Percentiles rank a stretch among this genome's conserved stretches.
These are phyloP conservation scores for Schizochytrium sp. DNA, from an alignment of 108 stramenopile species.

Conservation along the genomic window DNA sequence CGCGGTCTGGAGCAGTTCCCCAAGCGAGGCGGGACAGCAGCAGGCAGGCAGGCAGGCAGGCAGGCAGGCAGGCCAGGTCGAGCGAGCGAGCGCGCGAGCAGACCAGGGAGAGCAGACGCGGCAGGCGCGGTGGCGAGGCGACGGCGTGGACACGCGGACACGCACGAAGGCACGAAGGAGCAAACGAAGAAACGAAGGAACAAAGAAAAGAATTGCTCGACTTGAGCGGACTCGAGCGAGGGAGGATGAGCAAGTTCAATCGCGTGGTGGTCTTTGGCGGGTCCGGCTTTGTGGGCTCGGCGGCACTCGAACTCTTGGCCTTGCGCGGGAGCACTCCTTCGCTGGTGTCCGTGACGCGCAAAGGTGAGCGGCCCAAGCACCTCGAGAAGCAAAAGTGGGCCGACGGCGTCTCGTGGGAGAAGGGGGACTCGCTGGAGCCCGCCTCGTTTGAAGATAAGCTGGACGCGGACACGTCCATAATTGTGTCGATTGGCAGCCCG, in stretches of 20 bases:
- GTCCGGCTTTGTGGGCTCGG: background rate
- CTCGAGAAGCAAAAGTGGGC: background rate
- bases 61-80: background rate
- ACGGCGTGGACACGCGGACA: background rate
- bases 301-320: background rate
- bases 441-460: background rate
- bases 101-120: too few species aligned
- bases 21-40: background rate
- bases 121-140: background rate
- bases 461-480: background rate
- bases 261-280: background rate
- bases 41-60: background rate
- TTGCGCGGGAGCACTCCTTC: background rate
- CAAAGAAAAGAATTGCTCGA: background rate
- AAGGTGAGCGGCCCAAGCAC: background rate
- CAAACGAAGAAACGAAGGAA: background rate
- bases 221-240: background rate
- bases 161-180: background rate
- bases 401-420: background rate
- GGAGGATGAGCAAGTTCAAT: background rate
- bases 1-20: background rate
- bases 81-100: too few species aligned
- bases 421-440: background rate
- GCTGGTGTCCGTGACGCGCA: background rate
- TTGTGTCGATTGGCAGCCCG: background rate